phyloP scores from a whole-genome alignment of 768 basidiomycete genomes.

The Termitomyces bulborhizus region DNA sequence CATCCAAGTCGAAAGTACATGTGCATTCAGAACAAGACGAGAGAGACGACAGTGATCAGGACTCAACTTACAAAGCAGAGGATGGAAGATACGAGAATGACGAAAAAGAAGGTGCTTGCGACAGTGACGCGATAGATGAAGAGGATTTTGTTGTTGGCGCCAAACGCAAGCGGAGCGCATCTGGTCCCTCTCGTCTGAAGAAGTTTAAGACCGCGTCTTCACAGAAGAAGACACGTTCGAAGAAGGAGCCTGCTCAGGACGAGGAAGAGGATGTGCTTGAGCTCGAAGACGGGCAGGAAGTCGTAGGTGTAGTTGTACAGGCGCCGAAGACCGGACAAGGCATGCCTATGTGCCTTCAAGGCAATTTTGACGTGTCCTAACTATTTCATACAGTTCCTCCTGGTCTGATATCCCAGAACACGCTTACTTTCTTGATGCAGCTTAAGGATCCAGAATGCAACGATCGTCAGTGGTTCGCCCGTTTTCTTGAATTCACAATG shows the following conservation, averaged over 20 bases:
- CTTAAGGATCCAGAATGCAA: conserved; percentile 74
- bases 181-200: conserved; percentile 19
- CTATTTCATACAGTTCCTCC: conserved; percentile 52
- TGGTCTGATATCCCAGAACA: conserved; percentile 83
- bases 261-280: conserved; percentile 36
- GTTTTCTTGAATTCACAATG: neutral
- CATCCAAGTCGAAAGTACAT: neutral
- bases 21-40: neutral
- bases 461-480: conserved; percentile 69
- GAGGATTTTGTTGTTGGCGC: conserved; percentile 15
- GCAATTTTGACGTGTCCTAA: neutral
- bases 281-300: conserved; percentile 57
- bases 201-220: conserved; percentile 20
- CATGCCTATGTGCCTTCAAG: conserved; percentile 21
- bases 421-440: conserved; percentile 67
- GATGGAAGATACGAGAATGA: conserved; percentile 10
- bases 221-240: conserved; percentile 15
- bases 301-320: conserved; percentile 72
- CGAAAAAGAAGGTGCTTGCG: conserved; percentile 13
- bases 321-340: conserved; percentile 83
- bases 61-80: conserved; percentile 1
- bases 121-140: conserved; percentile 29
- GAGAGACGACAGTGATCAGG: neutral
- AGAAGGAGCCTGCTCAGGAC: conserved; percentile 21
- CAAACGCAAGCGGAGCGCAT: conserved; percentile 17